Base-by-base conservation (phyloP, 1,139 yeast genomes). In the Nakaseomyces nivariensis region DNA sequence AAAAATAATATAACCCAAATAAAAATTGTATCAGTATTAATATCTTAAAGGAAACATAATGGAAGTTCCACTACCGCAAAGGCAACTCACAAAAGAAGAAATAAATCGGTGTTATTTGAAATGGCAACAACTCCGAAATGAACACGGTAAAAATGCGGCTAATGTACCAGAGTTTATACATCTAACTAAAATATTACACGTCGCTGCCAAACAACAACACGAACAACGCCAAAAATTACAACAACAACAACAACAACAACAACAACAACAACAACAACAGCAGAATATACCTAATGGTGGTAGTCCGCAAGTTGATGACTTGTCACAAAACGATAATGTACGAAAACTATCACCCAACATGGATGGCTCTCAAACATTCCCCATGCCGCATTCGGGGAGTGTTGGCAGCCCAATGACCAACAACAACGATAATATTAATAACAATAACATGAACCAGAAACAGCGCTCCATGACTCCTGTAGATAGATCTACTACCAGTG, bases 91-190 rank as follows among this genome's bases (percentile, higher is more conserved):
- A 6, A 62, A 59, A 40, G 71, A 67, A 41, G 71, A 67, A 47
- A 61, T 67, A 24, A 64, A 65, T 48, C 58, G 68, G 42, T 66
- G 69, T 44, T 65, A 64, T 52, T 50, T 66, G 64, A 76, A 85
- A 53, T 80, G 85, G 85, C 80, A 78, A 56, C 82, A 78, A 60
- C 68, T 81, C 56, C 74, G 79, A 52, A 72, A 73, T 50, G 83
- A 81, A 59, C 78, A 72, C 58, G 85, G 86, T n/a, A 84, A 79
- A 45, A 79, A 75, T 55, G 86, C 81, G 1, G 73, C 74, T 9
- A 77, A 76, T 54, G 78, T 78, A 34, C 81, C 82, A 13, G 86
- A 81, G 65, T 81, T 77, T 62, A 73, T 76, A 43, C 81, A 78
- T 54, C 72, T 80, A 56, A 77, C 82, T 41, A 79, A 75, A 57